Percentiles rank a stretch among this genome's conserved stretches.
These are phyloP conservation scores for Amanita molliuscula DNA, from an alignment of 768 basidiomycete species.

Conservation along the genomic window DNA sequence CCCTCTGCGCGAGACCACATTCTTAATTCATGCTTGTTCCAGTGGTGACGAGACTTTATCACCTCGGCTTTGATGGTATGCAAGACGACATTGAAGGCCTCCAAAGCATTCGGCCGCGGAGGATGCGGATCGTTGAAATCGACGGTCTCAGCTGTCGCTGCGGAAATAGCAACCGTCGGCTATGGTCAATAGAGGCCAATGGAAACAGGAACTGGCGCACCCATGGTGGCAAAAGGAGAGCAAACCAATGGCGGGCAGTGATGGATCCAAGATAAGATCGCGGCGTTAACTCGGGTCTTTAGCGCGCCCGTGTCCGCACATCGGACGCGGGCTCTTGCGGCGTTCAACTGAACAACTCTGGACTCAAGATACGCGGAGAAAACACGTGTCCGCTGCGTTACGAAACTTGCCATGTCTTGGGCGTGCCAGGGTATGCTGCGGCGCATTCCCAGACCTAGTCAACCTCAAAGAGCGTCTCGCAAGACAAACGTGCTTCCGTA, in stretches of 20 bases:
- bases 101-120: conserved; percentile 50
- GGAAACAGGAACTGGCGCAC: conserved; percentile 2
- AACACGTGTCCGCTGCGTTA: background rate
- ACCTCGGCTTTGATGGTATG: conserved; percentile 55
- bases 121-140: conserved; percentile 47
- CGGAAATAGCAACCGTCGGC: background rate
- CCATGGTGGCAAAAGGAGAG: background rate
- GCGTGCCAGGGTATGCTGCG: background rate
- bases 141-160: conserved; percentile 51
- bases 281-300: background rate
- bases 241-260: background rate
- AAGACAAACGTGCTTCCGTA: conserved; percentile 4
- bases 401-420: background rate
- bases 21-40: conserved; percentile 63
- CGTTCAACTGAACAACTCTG: conserved; percentile 2
- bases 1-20: conserved; percentile 58
- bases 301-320: background rate
- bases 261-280: background rate
- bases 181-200: background rate
- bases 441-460: background rate
- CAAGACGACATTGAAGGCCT: conserved; percentile 51
- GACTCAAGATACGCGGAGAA: background rate
- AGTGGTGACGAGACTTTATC: conserved; percentile 51
- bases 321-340: background rate
- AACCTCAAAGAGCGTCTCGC: background rate